A percentile compares a stretch with the other conserved stretches of the same genome.
Conservation (phyloP, 176 grass and related monocot species). For the Oropetium thomaeum region DNA sequence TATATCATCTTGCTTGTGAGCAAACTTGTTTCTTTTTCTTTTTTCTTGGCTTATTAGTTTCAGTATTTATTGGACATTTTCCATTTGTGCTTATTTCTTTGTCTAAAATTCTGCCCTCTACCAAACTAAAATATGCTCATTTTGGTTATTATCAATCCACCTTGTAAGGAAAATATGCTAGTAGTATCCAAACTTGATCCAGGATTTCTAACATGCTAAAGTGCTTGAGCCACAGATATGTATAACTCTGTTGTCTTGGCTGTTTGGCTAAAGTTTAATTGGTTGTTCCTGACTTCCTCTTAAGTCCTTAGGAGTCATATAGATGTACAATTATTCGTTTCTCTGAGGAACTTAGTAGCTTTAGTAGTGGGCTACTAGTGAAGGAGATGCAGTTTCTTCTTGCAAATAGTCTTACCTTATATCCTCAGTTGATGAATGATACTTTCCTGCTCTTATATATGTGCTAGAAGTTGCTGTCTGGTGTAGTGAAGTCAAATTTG, state of each 20-base stretch:
- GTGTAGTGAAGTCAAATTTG: neutral
- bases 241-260: neutral
- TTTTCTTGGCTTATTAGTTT: neutral
- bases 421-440: neutral
- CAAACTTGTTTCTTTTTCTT: conserved; percentile 10
- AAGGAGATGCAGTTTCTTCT: neutral
- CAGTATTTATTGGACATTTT: neutral
- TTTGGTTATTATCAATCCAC: neutral
- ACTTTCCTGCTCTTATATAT: neutral
- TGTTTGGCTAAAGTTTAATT: conserved; percentile 18
- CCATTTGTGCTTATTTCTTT: conserved; percentile 12
- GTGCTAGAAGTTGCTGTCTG: neutral
- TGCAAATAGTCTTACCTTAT: neutral
- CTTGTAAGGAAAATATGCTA: neutral
- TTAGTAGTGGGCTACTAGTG: neutral
- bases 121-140: neutral
- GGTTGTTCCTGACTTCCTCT: neutral
- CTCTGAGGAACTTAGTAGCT: conserved; percentile 18
- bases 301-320: neutral
- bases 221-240: neutral
- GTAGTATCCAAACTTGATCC: neutral
- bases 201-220: neutral
- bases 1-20: conserved; percentile 36
- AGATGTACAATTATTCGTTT: neutral
- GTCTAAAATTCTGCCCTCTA: neutral